Conservation (phyloP, 2,329 filamentous ascomycete species). For the Lachnellula suecica region DNA sequence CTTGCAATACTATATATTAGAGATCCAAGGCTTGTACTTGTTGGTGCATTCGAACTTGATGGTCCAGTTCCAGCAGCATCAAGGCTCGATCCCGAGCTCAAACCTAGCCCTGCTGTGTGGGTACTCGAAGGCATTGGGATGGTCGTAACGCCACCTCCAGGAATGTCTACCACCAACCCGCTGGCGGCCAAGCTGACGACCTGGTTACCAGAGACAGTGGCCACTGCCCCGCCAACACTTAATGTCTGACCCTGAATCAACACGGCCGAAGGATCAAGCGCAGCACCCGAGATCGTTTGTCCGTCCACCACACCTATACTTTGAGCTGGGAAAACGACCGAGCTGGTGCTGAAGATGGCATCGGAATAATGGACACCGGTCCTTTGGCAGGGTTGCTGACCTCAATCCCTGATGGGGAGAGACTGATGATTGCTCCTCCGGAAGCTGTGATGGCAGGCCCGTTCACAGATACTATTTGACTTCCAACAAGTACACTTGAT, state of each 20-base stretch:
- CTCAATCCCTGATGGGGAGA: constrained; percentile 5
- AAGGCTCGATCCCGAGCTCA: not conserved
- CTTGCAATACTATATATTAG: not conserved
- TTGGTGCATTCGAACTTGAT: not conserved
- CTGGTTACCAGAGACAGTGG: constrained; percentile 7
- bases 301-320: not conserved
- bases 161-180: constrained; percentile 11
- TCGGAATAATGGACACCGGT: not conserved
- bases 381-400: constrained; percentile 1
- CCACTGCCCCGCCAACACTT: constrained; percentile 2
- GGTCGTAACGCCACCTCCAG: constrained; percentile 13
- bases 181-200: constrained; percentile 9
- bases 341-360: not conserved
- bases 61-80: not conserved
- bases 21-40: not conserved
- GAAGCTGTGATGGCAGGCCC: constrained; percentile 3
- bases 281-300: not conserved
- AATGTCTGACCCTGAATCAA: constrained; percentile 8
- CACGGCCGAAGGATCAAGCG: not conserved
- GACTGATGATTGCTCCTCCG: not conserved
- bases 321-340: not conserved
- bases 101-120: too few species aligned
- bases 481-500: constrained; percentile 3
- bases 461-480: constrained; percentile 4
- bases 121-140: not conserved